Evolutionary conservation across 2,329 filamentous ascomycete genomes (phyloP), one percentile per base, ranked within the genome.

Genomic region (Colletotrichum tropicicola): DNA sequence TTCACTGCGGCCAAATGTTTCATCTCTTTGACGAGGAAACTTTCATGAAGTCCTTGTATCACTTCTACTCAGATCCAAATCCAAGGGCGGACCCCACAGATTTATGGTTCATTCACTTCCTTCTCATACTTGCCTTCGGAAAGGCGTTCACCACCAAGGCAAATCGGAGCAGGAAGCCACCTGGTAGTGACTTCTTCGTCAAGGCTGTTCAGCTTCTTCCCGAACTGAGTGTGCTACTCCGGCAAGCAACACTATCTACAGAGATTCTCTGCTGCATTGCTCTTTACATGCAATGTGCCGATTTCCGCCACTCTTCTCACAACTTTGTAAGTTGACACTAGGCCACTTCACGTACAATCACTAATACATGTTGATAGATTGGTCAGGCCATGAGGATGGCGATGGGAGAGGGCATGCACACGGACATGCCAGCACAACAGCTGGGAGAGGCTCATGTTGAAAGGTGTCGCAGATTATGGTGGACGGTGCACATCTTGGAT

Each of bases 71-170:
- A 3, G 68, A 74, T 1, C 70, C 69, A 3, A 66, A 58, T 0
- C 49, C 57, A 0, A 63, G 70, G 6, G 68, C 68, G 0, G 58
- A 68, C 0, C 60, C 68, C 0, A 65, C 72, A 1, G 68, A 66
- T 10, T 70, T 87, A 2, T 86, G 83, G 77, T 86, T 84, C 58
- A 80, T 85, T 15, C 85, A 87, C 53, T 86, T 84, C 15, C 73
- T 87, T 3, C 73, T 87, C 0, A 77, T 87, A 9, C 73, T 87
- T 3, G 85, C 85, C 0, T 85, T 87, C 63, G 85, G 85, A 1
- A 87, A 87, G 66, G 83, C 82, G 0, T 84, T 87, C 30, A 77
- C 82, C 0, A 78, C 79, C 25, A 77, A 78, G 28, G 71, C 78
- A 15, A 72, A 70, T 4, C 73, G 75, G 7, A 73, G 73, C 0